These are phyloP conservation scores for Pseudogymnoascus sp. DNA, from an alignment of 2,329 filamentous ascomycete genomes.

Conservation along the genomic window DNA sequence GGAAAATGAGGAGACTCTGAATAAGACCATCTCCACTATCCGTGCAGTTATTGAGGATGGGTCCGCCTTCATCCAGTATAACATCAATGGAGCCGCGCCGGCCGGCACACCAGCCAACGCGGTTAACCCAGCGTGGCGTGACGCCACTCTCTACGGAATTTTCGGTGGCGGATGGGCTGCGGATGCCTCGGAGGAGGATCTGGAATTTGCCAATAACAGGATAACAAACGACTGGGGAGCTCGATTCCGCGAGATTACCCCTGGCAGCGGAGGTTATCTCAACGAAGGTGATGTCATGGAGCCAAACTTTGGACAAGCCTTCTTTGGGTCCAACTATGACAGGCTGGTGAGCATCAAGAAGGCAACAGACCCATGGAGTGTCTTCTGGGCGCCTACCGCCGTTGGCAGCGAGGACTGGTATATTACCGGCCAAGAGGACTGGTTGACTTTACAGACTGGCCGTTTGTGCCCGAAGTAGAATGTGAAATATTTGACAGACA, in stretches of 20 bases:
- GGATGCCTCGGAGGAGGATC: conserved; percentile 18
- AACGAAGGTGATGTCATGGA: conserved; percentile 42
- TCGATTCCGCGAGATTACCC: conserved; percentile 29
- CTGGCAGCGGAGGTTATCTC: conserved; percentile 36
- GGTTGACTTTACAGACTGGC: not conserved
- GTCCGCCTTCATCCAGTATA: conserved; percentile 25
- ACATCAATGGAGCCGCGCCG: conserved; percentile 8
- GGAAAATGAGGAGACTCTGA: conserved; percentile 22
- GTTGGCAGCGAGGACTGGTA: conserved; percentile 14
- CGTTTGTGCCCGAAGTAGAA: not conserved
- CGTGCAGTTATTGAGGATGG: conserved; percentile 27
- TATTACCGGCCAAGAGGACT: conserved; percentile 1
- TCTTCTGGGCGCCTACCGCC: conserved; percentile 15
- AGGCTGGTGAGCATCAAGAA: conserved; percentile 16
- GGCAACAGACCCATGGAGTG: conserved; percentile 13
- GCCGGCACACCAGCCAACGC: conserved; percentile 11
- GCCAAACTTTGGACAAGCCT: conserved; percentile 34
- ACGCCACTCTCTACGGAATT: conserved; percentile 7
- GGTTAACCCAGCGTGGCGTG: conserved; percentile 18
- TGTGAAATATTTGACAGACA: not conserved
- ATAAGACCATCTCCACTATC: conserved; percentile 25
- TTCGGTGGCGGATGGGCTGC: conserved; percentile 12
- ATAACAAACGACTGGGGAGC: conserved; percentile 26
- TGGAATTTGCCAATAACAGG: conserved; percentile 22
- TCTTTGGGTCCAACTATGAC: conserved; percentile 32